These are phyloP conservation scores for Cydonia oblonga DNA, from an alignment of 331 rosid species.

Conservation along the genomic window DNA sequence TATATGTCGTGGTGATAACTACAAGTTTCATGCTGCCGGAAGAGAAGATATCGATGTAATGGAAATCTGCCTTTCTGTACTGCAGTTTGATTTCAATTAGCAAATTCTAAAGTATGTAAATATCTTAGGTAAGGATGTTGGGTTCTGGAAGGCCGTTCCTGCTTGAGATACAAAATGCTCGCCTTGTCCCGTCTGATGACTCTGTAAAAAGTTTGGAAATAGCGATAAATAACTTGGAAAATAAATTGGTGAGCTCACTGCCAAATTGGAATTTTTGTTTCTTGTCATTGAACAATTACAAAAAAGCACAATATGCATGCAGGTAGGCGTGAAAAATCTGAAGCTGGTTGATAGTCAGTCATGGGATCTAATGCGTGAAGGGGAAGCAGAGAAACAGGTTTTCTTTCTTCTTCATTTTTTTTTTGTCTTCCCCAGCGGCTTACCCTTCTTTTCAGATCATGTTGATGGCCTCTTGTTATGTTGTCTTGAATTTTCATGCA, in stretches of 20 bases:
- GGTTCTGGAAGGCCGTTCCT: conserved; percentile 80
- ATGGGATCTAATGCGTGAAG: conserved; percentile 81
- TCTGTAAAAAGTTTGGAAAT: conserved; percentile 40
- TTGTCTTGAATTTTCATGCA: conserved; percentile 20
- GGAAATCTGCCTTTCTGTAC: conserved; percentile 1
- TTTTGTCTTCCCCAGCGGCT: not conserved
- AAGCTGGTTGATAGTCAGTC: conserved; percentile 62
- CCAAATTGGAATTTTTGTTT: not conserved
- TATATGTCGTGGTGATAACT: conserved; percentile 62
- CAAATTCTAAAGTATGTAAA: conserved; percentile 15
- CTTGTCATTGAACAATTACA: conserved; percentile 1
- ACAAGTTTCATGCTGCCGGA: conserved; percentile 94
- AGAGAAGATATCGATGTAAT: conserved; percentile 94
- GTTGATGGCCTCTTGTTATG: not conserved
- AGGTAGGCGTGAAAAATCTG: conserved; percentile 76
- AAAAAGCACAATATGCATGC: conserved; percentile 14
- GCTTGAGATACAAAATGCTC: conserved; percentile 74
- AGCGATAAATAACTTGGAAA: conserved; percentile 36
- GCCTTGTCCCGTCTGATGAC: conserved; percentile 45
- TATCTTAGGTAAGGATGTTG: conserved; percentile 57
- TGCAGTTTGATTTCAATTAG: conserved; percentile 3
- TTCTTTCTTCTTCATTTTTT: not conserved
- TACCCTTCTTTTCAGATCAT: not conserved
- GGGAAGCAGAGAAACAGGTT: conserved; percentile 97
- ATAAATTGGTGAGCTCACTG: conserved; percentile 38